Evolutionary conservation across 192 early-diverging fungal species (phyloP), one percentile per base, ranked within the genome.

Genomic region (Chytriomyces hyalinus): DNA sequence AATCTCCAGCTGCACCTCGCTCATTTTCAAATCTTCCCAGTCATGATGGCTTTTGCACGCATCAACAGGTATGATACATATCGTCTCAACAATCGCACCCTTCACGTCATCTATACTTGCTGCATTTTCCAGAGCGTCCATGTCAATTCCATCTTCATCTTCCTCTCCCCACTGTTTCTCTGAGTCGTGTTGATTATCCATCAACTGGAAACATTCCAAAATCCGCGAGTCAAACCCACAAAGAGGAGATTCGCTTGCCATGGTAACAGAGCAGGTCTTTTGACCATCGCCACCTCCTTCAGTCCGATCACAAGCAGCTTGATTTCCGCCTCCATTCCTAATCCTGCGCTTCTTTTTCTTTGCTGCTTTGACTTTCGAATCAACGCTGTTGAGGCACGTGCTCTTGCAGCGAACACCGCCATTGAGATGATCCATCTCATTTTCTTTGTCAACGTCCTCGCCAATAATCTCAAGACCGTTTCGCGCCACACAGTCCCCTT

Each of bases 141-240:
- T 20, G 47, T 70, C 61, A 10, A 70, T 48, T 47, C 49, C 77
- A 49, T 51, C 26, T 15, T 49, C 61, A 2, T 22, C 49, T 50
- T 49, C 48, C 8, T 24, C 63, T 28, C 57, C 36, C 43, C 64
- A 61, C 0, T 46, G 7, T 13, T 20, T 5, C 20, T 51, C n/a
- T 64, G n/a, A 9, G 49, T 7, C 49, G 20, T 49, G 36, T 47
- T 24, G 47, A 26, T 7, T 17, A 49, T 48, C 36, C 46, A 70
- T 11, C 68, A 49, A 15, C 68, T 47, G 20, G 36, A 28, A 26
- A 70, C 22, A 70, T 15, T 17, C 46, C n/a, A 72, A 45, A 60
- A 72, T 72, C 6, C 77, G 10, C 10, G 68, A 28, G 47, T 78
- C 77, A 78, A 78, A 78, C 17, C 50, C 69, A 50, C 77, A 78